These are phyloP conservation scores for Melaleuca alternifolia DNA, from an alignment of 345 rosid species.

Conservation along the genomic window DNA sequence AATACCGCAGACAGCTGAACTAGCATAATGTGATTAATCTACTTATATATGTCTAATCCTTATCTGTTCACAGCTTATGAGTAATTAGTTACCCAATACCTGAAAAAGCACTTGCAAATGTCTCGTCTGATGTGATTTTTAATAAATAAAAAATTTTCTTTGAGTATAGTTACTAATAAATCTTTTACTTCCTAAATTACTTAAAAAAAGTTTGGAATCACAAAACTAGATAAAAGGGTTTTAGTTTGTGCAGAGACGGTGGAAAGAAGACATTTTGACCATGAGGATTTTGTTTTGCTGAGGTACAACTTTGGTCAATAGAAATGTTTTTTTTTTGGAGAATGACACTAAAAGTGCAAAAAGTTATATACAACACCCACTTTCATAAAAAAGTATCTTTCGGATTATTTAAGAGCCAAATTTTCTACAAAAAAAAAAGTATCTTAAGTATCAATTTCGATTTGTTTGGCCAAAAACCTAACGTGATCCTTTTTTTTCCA, in stretches of 20 bases:
- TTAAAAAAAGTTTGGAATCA: background rate
- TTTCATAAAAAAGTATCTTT: no score
- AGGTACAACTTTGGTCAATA: no score
- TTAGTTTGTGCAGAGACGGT: background rate
- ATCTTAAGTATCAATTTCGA: no score
- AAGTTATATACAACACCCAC: no score
- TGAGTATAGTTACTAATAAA: background rate
- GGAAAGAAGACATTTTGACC: background rate
- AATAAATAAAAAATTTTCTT: background rate
- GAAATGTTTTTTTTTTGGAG: no score
- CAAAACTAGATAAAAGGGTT: background rate
- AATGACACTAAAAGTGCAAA: no score
- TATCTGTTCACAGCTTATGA: no score
- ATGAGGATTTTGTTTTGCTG: background rate
- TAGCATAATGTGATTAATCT: background rate
- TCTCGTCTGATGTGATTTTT: background rate
- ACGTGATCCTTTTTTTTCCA: no score
- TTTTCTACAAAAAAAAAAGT: no score
- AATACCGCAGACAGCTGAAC: background rate
- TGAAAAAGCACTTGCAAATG: background rate
- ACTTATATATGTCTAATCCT: background rate
- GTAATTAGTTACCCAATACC: background rate
- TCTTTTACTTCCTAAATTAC: background rate
- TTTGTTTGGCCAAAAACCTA: no score
- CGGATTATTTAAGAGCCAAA: no score